Evolutionary conservation across 2,329 filamentous ascomycete genomes (phyloP).

Genomic region (Fusarium luffae): DNA sequence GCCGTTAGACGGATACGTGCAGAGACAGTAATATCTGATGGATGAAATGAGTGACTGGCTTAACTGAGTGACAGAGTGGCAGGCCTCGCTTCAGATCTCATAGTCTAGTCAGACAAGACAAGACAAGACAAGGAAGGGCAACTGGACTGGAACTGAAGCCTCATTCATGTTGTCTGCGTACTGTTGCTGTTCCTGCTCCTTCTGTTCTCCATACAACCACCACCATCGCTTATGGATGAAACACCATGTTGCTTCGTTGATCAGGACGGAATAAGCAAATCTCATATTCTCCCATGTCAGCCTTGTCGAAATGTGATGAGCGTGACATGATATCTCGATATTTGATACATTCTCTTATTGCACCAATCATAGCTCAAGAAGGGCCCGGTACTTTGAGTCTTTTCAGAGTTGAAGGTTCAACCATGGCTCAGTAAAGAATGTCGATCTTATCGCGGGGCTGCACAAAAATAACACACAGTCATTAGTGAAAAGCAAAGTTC

Average conservation of each 20-base stretch:
- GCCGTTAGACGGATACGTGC: slow-evolving; percentile 34
- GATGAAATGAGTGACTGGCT: slow-evolving; percentile 1
- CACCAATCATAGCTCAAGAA: slow-evolving; percentile 36
- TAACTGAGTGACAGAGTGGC: slow-evolving; percentile 8
- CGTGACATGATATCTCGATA: slow-evolving; percentile 27
- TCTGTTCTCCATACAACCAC: slow-evolving; percentile 4
- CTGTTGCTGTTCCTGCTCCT: neutral
- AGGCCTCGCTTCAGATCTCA: slow-evolving; percentile 30
- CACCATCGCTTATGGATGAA: slow-evolving; percentile 28
- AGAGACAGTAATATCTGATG: slow-evolving; percentile 36
- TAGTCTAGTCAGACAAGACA: slow-evolving; percentile 24
- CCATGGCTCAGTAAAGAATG: slow-evolving; percentile 30
- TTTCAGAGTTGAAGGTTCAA: slow-evolving; percentile 16
- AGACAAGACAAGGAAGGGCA: slow-evolving; percentile 20
- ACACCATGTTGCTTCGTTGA: slow-evolving; percentile 26
- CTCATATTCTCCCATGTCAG: slow-evolving; percentile 22
- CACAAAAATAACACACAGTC: neutral
- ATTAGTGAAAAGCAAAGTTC: slow-evolving; percentile 38
- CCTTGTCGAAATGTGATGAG: slow-evolving; percentile 26
- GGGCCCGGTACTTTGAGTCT: slow-evolving; percentile 5
- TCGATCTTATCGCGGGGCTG: slow-evolving; percentile 38
- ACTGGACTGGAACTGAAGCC: slow-evolving; percentile 13
- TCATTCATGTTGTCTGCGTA: slow-evolving; percentile 11
- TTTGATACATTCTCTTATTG: slow-evolving; percentile 20
- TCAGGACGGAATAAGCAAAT: slow-evolving; percentile 25